Evolutionary conservation across 2,329 filamentous ascomycete genomes (phyloP).

Genomic region (Aspergillus fijiensis): DNA sequence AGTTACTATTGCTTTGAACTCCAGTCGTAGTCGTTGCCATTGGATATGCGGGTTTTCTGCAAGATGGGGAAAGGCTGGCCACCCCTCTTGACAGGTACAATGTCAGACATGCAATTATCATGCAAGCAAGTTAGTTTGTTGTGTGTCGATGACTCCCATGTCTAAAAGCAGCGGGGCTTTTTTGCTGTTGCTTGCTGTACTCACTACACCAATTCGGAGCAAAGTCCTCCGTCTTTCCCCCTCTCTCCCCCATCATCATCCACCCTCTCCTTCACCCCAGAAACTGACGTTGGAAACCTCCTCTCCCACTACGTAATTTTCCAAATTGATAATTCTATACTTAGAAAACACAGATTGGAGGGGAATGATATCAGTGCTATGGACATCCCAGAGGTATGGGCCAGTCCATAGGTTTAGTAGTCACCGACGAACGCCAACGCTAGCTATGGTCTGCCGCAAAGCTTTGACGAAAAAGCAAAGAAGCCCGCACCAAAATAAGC

Average conservation of each 20-base stretch:
- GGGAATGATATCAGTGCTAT: not conserved
- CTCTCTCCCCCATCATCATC: not conserved
- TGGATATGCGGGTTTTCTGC: too few relatives aligned
- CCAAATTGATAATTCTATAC: not conserved
- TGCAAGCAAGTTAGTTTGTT: too few relatives aligned
- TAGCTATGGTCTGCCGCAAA: not conserved
- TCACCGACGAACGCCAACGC: not conserved
- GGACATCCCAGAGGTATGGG: not conserved
- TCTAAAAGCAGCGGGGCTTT: not conserved
- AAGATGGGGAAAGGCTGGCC: too few relatives aligned
- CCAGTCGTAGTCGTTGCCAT: too few relatives aligned
- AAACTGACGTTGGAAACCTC: not conserved
- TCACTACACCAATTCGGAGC: not conserved
- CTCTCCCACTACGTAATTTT: not conserved
- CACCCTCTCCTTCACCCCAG: not conserved
- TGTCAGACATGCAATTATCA: too few relatives aligned
- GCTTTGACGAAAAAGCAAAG: not conserved
- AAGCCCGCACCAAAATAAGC: too few relatives aligned
- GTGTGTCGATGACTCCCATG: too few relatives aligned
- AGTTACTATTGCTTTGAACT: too few relatives aligned
- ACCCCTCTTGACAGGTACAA: too few relatives aligned
- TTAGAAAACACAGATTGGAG: not conserved
- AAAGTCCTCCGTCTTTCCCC: not conserved
- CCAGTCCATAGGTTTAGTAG: not conserved
- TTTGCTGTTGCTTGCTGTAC: not conserved